Evolutionary conservation across 2,329 filamentous ascomycete species (phyloP), one percentile per base, ranked within the genome.

Genomic region (Epichloe amarillans): DNA sequence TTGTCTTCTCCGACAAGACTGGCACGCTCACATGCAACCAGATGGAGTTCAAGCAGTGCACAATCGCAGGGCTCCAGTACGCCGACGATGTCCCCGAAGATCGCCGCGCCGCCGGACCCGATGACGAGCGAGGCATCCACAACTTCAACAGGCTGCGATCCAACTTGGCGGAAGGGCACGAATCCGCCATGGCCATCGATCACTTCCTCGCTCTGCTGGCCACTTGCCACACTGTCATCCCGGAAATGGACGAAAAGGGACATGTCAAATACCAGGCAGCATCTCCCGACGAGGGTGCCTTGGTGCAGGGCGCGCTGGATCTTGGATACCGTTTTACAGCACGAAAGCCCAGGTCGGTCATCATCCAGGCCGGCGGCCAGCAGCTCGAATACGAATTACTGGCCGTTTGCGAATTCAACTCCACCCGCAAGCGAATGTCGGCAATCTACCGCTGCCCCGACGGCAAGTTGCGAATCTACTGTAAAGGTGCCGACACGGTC

Each of bases 341-440:
- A 48, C 82, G 94, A 60, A 95, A 93, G 69, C 94, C 93, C 33
- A 82, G 83, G 52, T 80, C 88, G 5, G 93, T 98, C 33, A 85
- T 90, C 40, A 90, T 97, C 58, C 78, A 85, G 51, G 83, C 85
- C 1, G 77, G 79, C 39, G 89, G 86, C 1, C 71, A 79, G 58
- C 77, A 88, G 57, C 74, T 79, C 42, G 86, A 96, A 64, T 98
- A 93, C 64, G 88, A 96, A 65, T 75, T 98, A 39, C 72, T 98
- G 52, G 91, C 91, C 2, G 90, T 98, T n/a, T 96, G 91, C 66
- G 93, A 98, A 67, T 98, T 98, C 75, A 98, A 98, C 70, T 97
- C 93, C 1, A 71, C 67, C 19, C 79, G 93, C 60, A 98, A 98
- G 72, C 79, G 93, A 57, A 98, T 98, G 93, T 97, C 93, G 7